Percentiles rank a stretch among this genome's conserved stretches.
Evolutionary conservation across 257 asterid species (phyloP).

Genomic region (Verbena officinalis): DNA sequence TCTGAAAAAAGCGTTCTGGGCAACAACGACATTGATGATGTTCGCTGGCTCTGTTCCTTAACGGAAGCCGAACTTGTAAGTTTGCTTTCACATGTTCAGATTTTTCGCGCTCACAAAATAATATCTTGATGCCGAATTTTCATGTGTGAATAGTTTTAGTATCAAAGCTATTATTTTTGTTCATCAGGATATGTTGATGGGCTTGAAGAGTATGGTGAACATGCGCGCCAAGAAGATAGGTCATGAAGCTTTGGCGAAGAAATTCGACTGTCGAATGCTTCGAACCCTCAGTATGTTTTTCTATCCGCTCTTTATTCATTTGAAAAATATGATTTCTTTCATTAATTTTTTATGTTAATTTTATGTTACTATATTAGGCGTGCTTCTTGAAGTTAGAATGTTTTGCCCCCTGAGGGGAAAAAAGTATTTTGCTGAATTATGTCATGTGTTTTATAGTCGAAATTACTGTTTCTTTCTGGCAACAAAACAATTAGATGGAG

Average conservation of each 20-base stretch:
- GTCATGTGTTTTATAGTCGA: background rate
- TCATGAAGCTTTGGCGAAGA: constrained; percentile 46
- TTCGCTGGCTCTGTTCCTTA: constrained; percentile 81
- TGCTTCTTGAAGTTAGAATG: too few species aligned
- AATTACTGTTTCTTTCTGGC: background rate
- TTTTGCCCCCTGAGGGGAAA: too few species aligned
- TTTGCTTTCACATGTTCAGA: background rate
- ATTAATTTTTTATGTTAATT: background rate
- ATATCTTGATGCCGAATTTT: background rate
- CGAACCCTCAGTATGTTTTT: constrained; percentile 57
- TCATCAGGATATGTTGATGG: constrained; percentile 60
- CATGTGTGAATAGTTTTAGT: background rate
- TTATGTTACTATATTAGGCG: too few species aligned
- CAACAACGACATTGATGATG: constrained; percentile 64
- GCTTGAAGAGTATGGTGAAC: constrained; percentile 57
- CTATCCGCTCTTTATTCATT: background rate
- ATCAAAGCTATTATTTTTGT: constrained; percentile 4
- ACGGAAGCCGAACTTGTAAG: constrained; percentile 75
- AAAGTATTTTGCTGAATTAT: too few species aligned
- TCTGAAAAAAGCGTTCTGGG: constrained; percentile 27
- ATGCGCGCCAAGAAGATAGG: constrained; percentile 67
- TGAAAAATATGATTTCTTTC: background rate
- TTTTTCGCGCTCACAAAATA: background rate
- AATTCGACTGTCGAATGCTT: constrained; percentile 61
- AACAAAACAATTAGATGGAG: background rate